Percentiles rank a stretch among this genome's conserved stretches.
These are phyloP conservation scores for Cylindrotheca fusiformis DNA, from an alignment of 108 stramenopile species.

Conservation along the genomic window DNA sequence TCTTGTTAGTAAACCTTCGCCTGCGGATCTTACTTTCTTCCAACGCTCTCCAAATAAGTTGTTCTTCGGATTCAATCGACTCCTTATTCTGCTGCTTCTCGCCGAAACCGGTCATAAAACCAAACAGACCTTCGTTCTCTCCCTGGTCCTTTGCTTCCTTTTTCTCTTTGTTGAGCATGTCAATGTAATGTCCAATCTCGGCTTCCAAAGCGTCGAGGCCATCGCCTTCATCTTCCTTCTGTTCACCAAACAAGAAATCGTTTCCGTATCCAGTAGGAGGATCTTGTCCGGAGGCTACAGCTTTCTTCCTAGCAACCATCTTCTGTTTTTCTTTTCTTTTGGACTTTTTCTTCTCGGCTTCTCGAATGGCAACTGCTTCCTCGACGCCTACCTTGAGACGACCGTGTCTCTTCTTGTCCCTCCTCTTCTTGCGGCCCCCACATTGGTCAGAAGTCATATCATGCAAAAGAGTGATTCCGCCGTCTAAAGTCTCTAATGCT, in stretches of 20 bases:
- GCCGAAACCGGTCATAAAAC: background rate
- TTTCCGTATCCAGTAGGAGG: background rate
- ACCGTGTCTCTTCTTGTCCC: background rate
- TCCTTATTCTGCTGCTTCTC: background rate
- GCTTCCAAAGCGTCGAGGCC: background rate
- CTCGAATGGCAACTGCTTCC: background rate
- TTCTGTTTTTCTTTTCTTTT: background rate
- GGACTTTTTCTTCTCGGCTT: background rate
- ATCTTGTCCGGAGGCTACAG: background rate
- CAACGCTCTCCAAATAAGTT: background rate
- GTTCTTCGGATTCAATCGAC: background rate
- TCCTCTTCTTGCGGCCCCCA: too few species aligned
- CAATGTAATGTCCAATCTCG: background rate
- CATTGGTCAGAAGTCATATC: background rate
- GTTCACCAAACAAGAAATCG: background rate
- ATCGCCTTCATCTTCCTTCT: background rate
- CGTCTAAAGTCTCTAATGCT: background rate
- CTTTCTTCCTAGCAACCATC: background rate
- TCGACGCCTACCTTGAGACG: background rate
- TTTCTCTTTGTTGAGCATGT: background rate
- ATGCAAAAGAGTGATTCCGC: background rate
- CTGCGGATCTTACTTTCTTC: background rate
- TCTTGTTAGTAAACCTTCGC: background rate
- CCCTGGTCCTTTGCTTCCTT: background rate
- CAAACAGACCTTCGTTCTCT: background rate